These are phyloP conservation scores for Lentinula lateritia DNA, from an alignment of 768 basidiomycete species.

Conservation along the genomic window DNA sequence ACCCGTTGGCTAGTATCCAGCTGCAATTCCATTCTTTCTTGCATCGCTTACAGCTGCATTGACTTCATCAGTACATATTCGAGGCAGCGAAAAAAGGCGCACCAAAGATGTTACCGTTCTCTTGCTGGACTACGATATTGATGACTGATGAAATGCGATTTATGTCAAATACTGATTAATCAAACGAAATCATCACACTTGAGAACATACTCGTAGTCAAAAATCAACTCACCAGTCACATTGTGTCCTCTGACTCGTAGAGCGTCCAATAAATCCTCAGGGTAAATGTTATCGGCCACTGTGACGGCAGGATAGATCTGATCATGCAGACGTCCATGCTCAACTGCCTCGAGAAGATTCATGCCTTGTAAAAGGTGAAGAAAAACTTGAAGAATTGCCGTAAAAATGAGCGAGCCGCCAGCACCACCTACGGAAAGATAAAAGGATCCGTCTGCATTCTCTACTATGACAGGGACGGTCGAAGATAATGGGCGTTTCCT, in stretches of 20 bases:
- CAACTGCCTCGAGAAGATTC: constrained; percentile 59
- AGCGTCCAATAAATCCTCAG: constrained; percentile 31
- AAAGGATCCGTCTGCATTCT: constrained; percentile 68
- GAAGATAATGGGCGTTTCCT: constrained; percentile 91
- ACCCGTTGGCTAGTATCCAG: constrained; percentile 55
- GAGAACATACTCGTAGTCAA: not conserved
- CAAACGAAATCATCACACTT: not conserved
- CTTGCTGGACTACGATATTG: constrained; percentile 50
- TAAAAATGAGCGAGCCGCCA: constrained; percentile 85
- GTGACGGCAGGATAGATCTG: constrained; percentile 55
- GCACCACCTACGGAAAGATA: constrained; percentile 76
- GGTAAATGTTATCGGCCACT: constrained; percentile 40
- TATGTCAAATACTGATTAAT: constrained; percentile 49
- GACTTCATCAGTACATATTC: not conserved
- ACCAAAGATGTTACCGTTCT: constrained; percentile 62
- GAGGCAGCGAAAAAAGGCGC: constrained; percentile 17
- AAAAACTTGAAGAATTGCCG: constrained; percentile 72
- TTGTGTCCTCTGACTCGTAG: constrained; percentile 50
- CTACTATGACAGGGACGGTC: constrained; percentile 74
- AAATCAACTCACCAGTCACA: constrained; percentile 33
- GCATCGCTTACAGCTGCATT: constrained; percentile 79
- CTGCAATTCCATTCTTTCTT: constrained; percentile 88
- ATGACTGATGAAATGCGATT: constrained; percentile 74
- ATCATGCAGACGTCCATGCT: constrained; percentile 59
- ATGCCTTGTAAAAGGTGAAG: constrained; percentile 79